Base-by-base conservation (phyloP, 163 green algal species). In the Chloromonas sp. region DNA sequence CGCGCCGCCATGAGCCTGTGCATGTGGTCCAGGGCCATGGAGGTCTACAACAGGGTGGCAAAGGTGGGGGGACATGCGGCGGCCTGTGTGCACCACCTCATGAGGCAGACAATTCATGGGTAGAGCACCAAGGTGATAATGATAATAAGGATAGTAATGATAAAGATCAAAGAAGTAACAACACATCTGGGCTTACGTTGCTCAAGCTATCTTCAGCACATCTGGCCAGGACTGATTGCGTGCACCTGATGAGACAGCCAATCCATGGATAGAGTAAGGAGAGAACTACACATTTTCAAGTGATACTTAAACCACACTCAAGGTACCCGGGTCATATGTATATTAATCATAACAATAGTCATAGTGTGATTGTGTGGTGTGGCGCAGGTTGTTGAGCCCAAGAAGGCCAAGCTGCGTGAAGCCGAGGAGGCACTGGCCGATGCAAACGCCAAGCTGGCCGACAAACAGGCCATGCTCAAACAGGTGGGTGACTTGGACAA, bases 1-100 rank as follows among this genome's bases (percentile, higher is more conserved):
- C 93, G 91, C 78, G 95, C 95, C 2, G 93, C 95, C 0, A 94
- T 94, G 89, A 94, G 87, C 1, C 88, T 98, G 78, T 98, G 95
- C 92, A 97, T 98, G 93, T 98, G 95, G 95, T 90, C 87, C 1
- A 88, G 92, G 2, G 94, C 94, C 79, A 98, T 98, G 94, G 93
- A 96, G 61, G 89, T 93, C 14, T 95, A 94, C 86, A 86, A 95
- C 90, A 83, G 90, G 0, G 89, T 92, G 58, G 83, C 84, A 60
- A 92, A 93, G 91, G 89, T 36, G 36, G 36, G 36, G 36, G 36
- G 36, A 36, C 36, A 36, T 36, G 36, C 36, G 36, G 36, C 36
- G 36, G 36, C 36, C 36, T 36, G 36, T 36, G 36, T 36, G 36
- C 36, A 36, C 36, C 36, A 36, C 36, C 36, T 36, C 36, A 36